Base-by-base conservation (phyloP, 768 basidiomycete genomes). In the Imleria badia region DNA sequence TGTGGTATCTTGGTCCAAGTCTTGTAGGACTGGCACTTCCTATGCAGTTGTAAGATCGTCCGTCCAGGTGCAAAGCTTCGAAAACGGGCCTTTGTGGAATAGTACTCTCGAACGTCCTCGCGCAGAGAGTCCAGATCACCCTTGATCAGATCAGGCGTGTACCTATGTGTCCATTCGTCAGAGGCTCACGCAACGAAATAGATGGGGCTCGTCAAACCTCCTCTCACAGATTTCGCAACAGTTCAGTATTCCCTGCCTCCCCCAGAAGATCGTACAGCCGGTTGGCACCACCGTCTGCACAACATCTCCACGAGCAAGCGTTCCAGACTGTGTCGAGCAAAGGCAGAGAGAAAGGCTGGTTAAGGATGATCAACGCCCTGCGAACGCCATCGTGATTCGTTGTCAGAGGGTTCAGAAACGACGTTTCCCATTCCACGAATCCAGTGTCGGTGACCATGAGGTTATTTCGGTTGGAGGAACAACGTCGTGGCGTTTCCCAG, bases 121-220 rank as follows among this genome's bases (percentile, higher is more conserved):
- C 91, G 78, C 39, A 97, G 66, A 10, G 94, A 98, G 68, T 98
- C 97, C 29, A 98, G 71, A 70, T 99, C 97, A 26, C 96, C 97
- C 70, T 91, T 95, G 65, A 99, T 88, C 20, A 96, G 69, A 66
- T 94, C 81, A 0, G 97, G 97, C 6, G 86, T 66, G 66, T 81
- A 93, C 17, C 90, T 91, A 52, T 10, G 40, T 26, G 17, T 13
- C 20, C 12, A 47, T 50, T 34, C 42, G 42, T 59, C 19, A 49
- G 47, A 48, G 12, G 26, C 46, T 22, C 23, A 23, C 3, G 44
- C 44, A 44, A 29, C 5, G 19, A 23, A 6, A 35, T 10, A 26
- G 44, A 45, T 6, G n/a, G 42, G n/a, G 14, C 20, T 3, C 23
- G 13, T 14, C 15, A 17, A 22, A 44, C 30, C 5, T 34, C 8